These are phyloP conservation scores for Curvularia spicifera DNA, from an alignment of 2,329 filamentous ascomycete species.

Conservation along the genomic window DNA sequence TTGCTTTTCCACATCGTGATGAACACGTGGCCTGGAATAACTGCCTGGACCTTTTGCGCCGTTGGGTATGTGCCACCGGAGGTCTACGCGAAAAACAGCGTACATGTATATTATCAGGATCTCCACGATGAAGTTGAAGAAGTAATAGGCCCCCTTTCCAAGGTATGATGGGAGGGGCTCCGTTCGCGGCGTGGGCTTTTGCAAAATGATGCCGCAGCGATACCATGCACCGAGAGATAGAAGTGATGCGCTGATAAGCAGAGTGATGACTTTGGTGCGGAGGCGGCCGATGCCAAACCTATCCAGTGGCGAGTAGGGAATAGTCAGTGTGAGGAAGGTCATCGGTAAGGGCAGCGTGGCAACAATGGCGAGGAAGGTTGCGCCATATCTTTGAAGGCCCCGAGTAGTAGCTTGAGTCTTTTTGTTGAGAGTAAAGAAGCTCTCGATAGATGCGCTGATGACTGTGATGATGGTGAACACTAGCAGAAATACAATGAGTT, in stretches of 20 bases:
- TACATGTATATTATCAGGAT: slow-evolving; percentile 72
- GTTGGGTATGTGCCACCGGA: slow-evolving; percentile 76
- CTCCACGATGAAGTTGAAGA: slow-evolving; percentile 79
- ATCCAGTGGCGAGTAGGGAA: slow-evolving; percentile 53
- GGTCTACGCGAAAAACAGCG: slow-evolving; percentile 72
- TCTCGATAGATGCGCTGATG: slow-evolving; percentile 68
- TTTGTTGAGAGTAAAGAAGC: slow-evolving; percentile 68
- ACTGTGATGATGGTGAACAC: slow-evolving; percentile 67
- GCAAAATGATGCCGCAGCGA: slow-evolving; percentile 66
- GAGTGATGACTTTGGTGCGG: slow-evolving; percentile 69
- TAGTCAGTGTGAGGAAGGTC: slow-evolving; percentile 55
- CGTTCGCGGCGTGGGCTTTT: slow-evolving; percentile 55
- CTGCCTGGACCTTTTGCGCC: slow-evolving; percentile 62
- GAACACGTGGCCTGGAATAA: slow-evolving; percentile 21
- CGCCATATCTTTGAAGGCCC: slow-evolving; percentile 68
- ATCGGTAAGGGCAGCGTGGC: slow-evolving; percentile 71
- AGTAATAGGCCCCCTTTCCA: slow-evolving; percentile 75
- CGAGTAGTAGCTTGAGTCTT: slow-evolving; percentile 61
- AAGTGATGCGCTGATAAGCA: slow-evolving; percentile 64
- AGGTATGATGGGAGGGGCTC: slow-evolving; percentile 71
- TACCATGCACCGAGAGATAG: slow-evolving; percentile 74
- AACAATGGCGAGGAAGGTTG: slow-evolving; percentile 67
- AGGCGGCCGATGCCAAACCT: slow-evolving; percentile 73
- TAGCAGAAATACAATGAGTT: slow-evolving; percentile 64
- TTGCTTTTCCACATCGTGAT: slow-evolving; percentile 28